Conservation (phyloP, 176 grass and related monocot species). For the Calamus simplicifolius region DNA sequence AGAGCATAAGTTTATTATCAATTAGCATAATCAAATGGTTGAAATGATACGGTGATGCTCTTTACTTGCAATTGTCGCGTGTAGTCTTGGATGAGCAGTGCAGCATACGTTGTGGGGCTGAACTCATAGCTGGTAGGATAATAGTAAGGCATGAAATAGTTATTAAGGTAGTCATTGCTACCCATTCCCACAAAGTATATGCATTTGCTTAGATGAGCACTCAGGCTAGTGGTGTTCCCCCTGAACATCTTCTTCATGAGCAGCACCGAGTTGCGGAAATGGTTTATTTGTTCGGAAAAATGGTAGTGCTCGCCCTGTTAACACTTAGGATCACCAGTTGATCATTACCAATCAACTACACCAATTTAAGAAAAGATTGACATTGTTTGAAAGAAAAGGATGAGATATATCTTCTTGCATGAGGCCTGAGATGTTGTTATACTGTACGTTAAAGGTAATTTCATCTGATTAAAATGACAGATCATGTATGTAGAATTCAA, state of each 20-base stretch:
- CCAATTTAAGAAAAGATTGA: too few relatives aligned
- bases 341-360: too few relatives aligned
- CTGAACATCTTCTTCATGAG: conserved; percentile 25
- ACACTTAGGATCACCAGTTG: too few relatives aligned
- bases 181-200: conserved; percentile 72
- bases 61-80: conserved; percentile 39
- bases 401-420: too few relatives aligned
- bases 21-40: too few relatives aligned
- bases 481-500: too few relatives aligned
- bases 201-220: conserved; percentile 40
- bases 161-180: conserved; percentile 54
- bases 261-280: conserved; percentile 46
- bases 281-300: conserved; percentile 55
- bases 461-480: too few relatives aligned
- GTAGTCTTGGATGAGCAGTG: conserved; percentile 61
- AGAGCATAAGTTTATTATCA: too few relatives aligned
- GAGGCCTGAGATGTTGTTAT: too few relatives aligned
- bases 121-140: conserved; percentile 46
- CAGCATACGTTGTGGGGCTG: conserved; percentile 34
- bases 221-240: conserved; percentile 23
- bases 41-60: not conserved
- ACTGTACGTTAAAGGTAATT: too few relatives aligned
- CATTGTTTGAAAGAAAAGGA: too few relatives aligned
- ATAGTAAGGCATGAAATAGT: conserved; percentile 46
- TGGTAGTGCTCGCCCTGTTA: conserved; percentile 64